Conservation (phyloP, 768 basidiomycete species). For the Mycena polygramma region DNA sequence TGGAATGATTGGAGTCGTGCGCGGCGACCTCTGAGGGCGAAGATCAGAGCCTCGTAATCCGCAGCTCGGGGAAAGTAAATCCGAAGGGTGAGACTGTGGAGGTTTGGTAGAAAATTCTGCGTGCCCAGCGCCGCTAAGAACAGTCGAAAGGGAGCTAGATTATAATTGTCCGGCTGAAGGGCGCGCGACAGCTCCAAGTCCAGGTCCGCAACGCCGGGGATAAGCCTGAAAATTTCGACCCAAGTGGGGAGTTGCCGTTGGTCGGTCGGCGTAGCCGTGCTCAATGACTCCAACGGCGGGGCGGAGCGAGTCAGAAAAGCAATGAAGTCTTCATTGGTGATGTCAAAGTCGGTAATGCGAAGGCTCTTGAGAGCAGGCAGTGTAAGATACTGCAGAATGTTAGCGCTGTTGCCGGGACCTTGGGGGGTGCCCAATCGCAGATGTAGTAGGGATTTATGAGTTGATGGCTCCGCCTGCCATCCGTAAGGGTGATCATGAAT, state of each 20-base stretch:
- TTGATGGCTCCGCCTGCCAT: not conserved
- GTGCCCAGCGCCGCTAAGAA: not conserved
- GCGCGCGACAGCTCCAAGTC: not conserved
- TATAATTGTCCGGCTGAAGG: not conserved
- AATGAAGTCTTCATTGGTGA: not conserved
- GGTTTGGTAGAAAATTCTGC: conserved; percentile 6
- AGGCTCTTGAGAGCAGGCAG: conserved; percentile 15
- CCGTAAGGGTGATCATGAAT: not conserved
- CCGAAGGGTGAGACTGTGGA: not conserved
- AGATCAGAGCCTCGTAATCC: not conserved
- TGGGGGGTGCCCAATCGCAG: conserved; percentile 9
- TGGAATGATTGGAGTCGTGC: too few species aligned
- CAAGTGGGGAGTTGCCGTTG: not conserved
- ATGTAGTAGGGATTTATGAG: not conserved
- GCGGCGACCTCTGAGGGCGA: not conserved
- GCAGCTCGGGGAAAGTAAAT: not conserved
- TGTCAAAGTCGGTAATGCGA: conserved; percentile 10
- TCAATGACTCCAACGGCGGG: not conserved
- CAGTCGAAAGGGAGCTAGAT: not conserved
- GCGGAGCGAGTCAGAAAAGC: conserved; percentile 6
- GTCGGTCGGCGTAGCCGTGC: not conserved
- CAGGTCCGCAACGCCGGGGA: conserved; percentile 1
- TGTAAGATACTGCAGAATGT: conserved; percentile 9
- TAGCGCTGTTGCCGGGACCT: not conserved
- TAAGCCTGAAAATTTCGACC: not conserved